Conservation (phyloP, 2,329 filamentous ascomycete species). For the Pezizomycotina sp. region DNA sequence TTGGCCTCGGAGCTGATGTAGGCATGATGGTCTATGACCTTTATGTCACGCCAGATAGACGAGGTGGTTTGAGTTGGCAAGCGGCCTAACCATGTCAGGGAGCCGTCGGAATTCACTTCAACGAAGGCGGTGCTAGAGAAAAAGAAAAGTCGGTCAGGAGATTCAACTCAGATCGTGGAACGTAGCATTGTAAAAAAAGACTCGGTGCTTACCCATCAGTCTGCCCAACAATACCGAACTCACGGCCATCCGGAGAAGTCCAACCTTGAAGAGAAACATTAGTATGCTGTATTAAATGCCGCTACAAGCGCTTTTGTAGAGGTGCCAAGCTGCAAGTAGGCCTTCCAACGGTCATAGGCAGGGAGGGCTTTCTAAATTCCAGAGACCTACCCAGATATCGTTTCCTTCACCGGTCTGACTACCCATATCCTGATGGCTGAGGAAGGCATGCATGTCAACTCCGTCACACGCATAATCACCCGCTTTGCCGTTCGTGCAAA, state of each 20-base stretch:
- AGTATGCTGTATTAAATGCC: too few relatives aligned
- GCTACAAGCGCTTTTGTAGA: too few relatives aligned
- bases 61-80: conserved; percentile 20
- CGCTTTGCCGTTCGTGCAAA: too few relatives aligned
- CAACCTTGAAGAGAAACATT: conserved; percentile 26
- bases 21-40: conserved; percentile 30
- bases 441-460: conserved; percentile 31
- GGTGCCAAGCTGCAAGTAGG: too few relatives aligned
- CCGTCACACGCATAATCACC: too few relatives aligned
- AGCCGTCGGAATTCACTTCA: conserved; percentile 22
- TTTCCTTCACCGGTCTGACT: conserved; percentile 30
- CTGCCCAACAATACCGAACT: conserved; percentile 22
- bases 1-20: conserved; percentile 33
- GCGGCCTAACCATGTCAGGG: conserved; percentile 23
- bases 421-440: conserved; percentile 30
- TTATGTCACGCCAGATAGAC: conserved; percentile 27
- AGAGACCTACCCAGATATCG: conserved; percentile 27
- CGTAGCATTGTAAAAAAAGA: too few relatives aligned
- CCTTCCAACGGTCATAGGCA: too few relatives aligned
- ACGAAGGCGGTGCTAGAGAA: conserved; percentile 24
- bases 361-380: too few relatives aligned
- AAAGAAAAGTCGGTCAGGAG: too few relatives aligned
- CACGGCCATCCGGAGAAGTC: conserved; percentile 21
- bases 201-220: too few relatives aligned
- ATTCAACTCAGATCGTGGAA: too few relatives aligned